phyloP scores from a whole-genome alignment of 495 filamentous ascomycete genomes.

The Chaetomium tenue region DNA sequence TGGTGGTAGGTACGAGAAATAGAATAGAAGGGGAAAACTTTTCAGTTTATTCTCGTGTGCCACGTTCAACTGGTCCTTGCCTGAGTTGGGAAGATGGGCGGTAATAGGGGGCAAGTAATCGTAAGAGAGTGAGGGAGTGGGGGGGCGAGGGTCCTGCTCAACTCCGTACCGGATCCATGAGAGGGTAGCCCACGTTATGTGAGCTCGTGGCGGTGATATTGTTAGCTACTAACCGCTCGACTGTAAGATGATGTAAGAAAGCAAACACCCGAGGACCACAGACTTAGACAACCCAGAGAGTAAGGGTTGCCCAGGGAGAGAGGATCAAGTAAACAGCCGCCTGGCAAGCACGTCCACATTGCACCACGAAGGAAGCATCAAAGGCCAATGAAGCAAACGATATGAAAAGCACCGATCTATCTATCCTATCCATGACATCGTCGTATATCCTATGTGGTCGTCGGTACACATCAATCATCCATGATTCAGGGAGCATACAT shows the following conservation, averaged over 20 bases:
- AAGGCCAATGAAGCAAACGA: not conserved
- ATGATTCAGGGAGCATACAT: slow-evolving; percentile 8
- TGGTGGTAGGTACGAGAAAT: not conserved
- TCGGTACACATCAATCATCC: slow-evolving; percentile 17
- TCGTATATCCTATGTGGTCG: slow-evolving; percentile 6
- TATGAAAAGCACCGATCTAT: slow-evolving; percentile 4
- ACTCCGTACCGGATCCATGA: no score
- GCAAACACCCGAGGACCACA: no score
- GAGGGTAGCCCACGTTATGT: no score
- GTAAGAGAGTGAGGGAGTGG: no score
- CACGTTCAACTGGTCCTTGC: not conserved
- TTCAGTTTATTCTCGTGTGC: not conserved
- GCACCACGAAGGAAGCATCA: not conserved
- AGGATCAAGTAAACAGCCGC: no score
- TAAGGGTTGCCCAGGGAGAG: not conserved
- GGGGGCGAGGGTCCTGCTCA: no score
- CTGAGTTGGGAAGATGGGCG: not conserved
- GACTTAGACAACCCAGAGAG: no score
- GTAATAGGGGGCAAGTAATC: no score
- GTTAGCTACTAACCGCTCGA: no score
- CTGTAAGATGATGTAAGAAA: no score
- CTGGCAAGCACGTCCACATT: no score
- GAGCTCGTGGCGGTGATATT: no score
- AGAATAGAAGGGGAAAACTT: not conserved
- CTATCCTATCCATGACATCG: slow-evolving; percentile 7